Percentiles rank a stretch among this genome's conserved stretches.
Evolutionary conservation across 2,329 filamentous ascomycete species (phyloP).

Genomic region (Stemphylium vesicarium): DNA sequence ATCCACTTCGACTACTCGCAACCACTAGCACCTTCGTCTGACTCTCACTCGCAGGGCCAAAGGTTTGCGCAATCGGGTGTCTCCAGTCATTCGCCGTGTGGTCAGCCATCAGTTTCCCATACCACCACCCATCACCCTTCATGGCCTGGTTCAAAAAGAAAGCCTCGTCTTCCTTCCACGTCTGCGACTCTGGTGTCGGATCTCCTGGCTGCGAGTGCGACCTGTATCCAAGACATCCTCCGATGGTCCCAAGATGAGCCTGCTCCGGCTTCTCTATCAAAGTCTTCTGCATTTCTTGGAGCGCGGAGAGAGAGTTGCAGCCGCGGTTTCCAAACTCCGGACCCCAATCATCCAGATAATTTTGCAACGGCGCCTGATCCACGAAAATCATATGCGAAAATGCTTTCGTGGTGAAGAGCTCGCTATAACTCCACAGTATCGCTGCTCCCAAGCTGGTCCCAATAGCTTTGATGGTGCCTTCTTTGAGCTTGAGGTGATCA

Average conservation of each 20-base stretch:
- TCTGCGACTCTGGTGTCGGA: conserved; percentile 8
- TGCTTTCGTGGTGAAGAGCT: conserved; percentile 28
- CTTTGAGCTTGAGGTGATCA: conserved; percentile 19
- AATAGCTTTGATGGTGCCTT: conserved; percentile 19
- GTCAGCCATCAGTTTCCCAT: conserved; percentile 39
- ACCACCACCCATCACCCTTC: conserved; percentile 36
- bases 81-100: conserved; percentile 40
- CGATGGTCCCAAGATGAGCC: conserved; percentile 31
- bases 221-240: conserved; percentile 33
- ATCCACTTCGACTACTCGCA: conserved; percentile 36
- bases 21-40: conserved; percentile 30
- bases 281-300: conserved; percentile 21
- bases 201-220: conserved; percentile 25
- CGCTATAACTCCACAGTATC: conserved; percentile 36
- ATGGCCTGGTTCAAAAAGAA: conserved; percentile 35
- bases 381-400: conserved; percentile 37
- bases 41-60: conserved; percentile 23
- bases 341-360: conserved; percentile 35
- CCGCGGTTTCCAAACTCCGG: conserved; percentile 28
- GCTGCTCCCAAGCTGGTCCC: conserved; percentile 31
- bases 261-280: conserved; percentile 17
- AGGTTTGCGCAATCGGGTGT: conserved; percentile 25
- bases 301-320: conserved; percentile 23
- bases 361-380: conserved; percentile 38
- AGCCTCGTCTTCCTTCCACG: conserved; percentile 29